Evolutionary conservation across 345 rosid species (phyloP).

Genomic region (Chamaenerion angustifolium): DNA sequence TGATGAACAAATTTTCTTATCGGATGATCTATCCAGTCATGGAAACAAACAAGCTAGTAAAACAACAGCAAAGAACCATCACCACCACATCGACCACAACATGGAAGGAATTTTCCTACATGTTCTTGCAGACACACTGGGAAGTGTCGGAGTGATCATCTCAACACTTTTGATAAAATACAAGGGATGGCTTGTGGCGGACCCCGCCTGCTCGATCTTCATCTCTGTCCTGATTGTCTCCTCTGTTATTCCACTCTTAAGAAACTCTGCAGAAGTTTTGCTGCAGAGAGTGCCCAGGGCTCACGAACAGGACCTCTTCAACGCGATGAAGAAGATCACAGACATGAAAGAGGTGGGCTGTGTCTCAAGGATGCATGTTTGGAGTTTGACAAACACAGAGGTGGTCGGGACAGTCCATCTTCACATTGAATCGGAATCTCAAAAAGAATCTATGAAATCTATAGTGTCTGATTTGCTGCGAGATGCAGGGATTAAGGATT

Average conservation of each 20-base stretch:
- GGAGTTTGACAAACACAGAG: constrained; percentile 84
- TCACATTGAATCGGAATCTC: constrained; percentile 48
- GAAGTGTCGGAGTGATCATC: constrained; percentile 90
- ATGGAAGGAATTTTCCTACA: constrained; percentile 98
- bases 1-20: constrained; percentile 3
- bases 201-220: constrained; percentile 93
- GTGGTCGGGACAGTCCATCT: constrained; percentile 74
- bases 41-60: constrained; percentile 9
- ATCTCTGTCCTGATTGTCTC: constrained; percentile 67
- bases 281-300: constrained; percentile 79
- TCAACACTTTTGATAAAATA: constrained; percentile 90
- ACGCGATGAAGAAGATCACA: constrained; percentile 36
- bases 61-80: constrained; percentile 5
- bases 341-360: constrained; percentile 47
- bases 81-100: constrained; percentile 82
- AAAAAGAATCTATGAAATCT: constrained; percentile 40
- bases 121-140: constrained; percentile 90
- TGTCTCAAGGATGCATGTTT: constrained; percentile 61
- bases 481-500: constrained; percentile 76
- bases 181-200: constrained; percentile 98
- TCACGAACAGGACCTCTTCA: constrained; percentile 44
- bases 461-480: constrained; percentile 41
- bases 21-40: neutral
- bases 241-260: constrained; percentile 84
- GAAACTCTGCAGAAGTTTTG: constrained; percentile 82